A percentile compares a stretch with the other conserved stretches of the same genome.
Conservation (phyloP, 148 eudicot species). For the Persicaria maculosa region DNA sequence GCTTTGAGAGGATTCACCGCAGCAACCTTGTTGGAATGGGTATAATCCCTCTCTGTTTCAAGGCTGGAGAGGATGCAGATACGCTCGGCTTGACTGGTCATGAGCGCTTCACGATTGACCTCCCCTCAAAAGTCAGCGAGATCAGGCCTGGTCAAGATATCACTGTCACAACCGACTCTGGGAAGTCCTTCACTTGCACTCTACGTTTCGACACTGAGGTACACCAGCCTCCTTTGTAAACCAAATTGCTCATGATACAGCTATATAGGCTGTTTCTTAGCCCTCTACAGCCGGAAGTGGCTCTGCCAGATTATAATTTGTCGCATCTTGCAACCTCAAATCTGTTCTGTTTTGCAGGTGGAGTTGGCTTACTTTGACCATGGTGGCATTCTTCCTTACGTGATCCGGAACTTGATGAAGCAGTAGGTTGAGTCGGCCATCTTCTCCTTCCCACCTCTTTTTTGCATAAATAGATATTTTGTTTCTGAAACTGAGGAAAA, state of each 20-base stretch:
- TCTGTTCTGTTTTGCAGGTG: constrained; percentile 52
- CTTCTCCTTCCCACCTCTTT: background rate
- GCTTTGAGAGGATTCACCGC: constrained; percentile 96
- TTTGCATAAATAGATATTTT: background rate
- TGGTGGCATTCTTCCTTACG: constrained; percentile 92
- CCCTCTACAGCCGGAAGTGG: too few species aligned
- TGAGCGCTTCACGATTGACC: constrained; percentile 85
- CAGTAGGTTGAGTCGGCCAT: constrained; percentile 22
- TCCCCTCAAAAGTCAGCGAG: constrained; percentile 74
- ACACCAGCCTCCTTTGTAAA: background rate
- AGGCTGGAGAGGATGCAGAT: constrained; percentile 95
- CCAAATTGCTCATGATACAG: too few species aligned
- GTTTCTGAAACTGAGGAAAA: background rate
- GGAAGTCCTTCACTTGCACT: constrained; percentile 84
- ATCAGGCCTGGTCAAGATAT: constrained; percentile 93
- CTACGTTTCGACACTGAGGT: constrained; percentile 97
- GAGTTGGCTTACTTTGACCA: constrained; percentile 86
- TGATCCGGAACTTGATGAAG: constrained; percentile 61
- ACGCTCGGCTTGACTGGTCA: constrained; percentile 89
- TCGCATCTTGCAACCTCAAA: constrained; percentile 20
- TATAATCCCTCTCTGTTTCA: constrained; percentile 89
- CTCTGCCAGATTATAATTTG: too few species aligned
- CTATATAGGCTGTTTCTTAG: too few species aligned
- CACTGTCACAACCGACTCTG: constrained; percentile 70
- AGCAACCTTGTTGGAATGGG: constrained; percentile 99